Evolutionary conservation across 176 grass and related monocot species (phyloP).

Genomic region (barley (Hordeum vulgare)): MorexV3_pseudomolecules_assembly NC_058518.1:426980957-426981456

Average conservation of each 20-base stretch:
- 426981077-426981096: not conserved
- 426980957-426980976: not conserved
- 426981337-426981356: not conserved
- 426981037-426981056: conserved; percentile 78
- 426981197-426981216: not conserved
- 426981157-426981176: not conserved
- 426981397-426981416: not conserved
- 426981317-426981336: not conserved
- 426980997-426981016: conserved; percentile 26
- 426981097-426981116: not conserved
- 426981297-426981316: not conserved
- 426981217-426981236: not conserved
- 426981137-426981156: not conserved
- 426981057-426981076: conserved; percentile 42
- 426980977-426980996: conserved; percentile 19
- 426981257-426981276: not conserved
- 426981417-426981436: not conserved
- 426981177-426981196: not conserved
- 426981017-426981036: conserved; percentile 58
- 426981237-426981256: conserved; percentile 27
- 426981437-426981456: not conserved
- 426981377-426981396: not conserved
- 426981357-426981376: not conserved
- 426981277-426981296: not conserved
- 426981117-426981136: not conserved